Evolutionary conservation across 1,284 basidiomycete genomes (phyloP), one percentile per base, ranked within the genome.

Genomic region (Blastosporella zonata): DNA sequence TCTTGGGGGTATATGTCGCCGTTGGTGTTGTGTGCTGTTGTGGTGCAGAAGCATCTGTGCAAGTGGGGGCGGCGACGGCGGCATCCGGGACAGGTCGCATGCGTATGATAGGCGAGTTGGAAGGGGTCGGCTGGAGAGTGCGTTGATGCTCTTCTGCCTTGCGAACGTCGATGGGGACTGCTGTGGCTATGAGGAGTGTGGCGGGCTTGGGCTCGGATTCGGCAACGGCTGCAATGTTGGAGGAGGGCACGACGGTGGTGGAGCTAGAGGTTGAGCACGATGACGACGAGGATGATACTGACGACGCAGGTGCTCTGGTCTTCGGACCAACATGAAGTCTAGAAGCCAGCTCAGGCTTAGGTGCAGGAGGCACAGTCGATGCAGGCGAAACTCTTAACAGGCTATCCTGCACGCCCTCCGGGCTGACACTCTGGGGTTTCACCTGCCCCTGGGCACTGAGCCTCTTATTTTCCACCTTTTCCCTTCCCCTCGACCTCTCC

Each of bases 61-160:
- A 28, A 43, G 28, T 12, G 55, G 5, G 15, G 18, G 44, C 18
- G 28, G 38, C 15, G 17, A 34, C 2, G 18, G 34, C 45, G 18
- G 40, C 35, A 25, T 44, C 31, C 23, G 43, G 29, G 21, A 50
- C 45, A 15, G 35, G 20, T 7, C 50, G 64, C 63, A 67, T 68
- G 53, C 55, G 61, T 38, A 69, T 59, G 10, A 71, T 64, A 17
- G 76, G 75, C 13, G 77, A 75, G 56, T 76, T 78, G n/a, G 75
- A 70, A 3, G 75, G 75, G 1, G 74, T 75, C 2, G 75, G 72
- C 45, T 68, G 65, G 22, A 65, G 55, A 28, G 62, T 63, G 23
- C 70, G 59, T 54, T 63, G 63, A 29, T 65, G 62, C 52, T 71
- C 70, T 48, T 75, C 73, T n/a, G 73, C 71, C 7, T 29, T 43